Percentiles rank a stretch among this genome's conserved stretches.
These are phyloP conservation scores for Ceratobasidium sp. DNA, from an alignment of 1,284 basidiomycete species.

Conservation along the genomic window DNA sequence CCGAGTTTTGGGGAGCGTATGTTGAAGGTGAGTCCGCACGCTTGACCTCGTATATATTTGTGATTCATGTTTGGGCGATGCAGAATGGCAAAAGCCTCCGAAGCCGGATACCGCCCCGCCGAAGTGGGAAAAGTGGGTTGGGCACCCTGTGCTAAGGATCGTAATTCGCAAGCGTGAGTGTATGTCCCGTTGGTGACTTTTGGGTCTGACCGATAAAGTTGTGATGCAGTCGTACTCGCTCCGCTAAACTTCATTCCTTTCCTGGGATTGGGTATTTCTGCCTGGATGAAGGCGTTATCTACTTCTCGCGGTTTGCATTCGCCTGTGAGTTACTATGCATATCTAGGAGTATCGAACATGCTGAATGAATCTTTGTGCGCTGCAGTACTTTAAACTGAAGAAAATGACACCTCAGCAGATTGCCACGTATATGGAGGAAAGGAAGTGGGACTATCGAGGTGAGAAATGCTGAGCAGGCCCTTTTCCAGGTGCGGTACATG, in stretches of 20 bases:
- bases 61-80: background rate
- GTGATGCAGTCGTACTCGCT: conserved; percentile 67
- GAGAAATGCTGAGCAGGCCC: conserved; percentile 45
- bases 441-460: conserved; percentile 87
- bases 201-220: background rate
- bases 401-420: conserved; percentile 76
- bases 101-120: conserved; percentile 52
- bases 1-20: conserved; percentile 87
- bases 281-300: conserved; percentile 72
- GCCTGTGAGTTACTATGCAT: conserved; percentile 60
- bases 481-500: too few species aligned
- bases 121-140: conserved; percentile 59
- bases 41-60: background rate
- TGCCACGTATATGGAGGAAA: conserved; percentile 82
- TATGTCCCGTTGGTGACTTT: background rate
- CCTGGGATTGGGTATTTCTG: conserved; percentile 70
- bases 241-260: conserved; percentile 77
- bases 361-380: conserved; percentile 18
- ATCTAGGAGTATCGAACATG: background rate
- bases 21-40: conserved; percentile 61
- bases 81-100: conserved; percentile 81
- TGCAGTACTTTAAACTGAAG: conserved; percentile 82
- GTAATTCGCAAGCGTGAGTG: conserved; percentile 62
- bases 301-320: conserved; percentile 77
- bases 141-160: conserved; percentile 63